Evolutionary conservation across 495 filamentous ascomycete genomes (phyloP), one percentile per base, ranked within the genome.

Genomic region (Arthonia radiata): DNA sequence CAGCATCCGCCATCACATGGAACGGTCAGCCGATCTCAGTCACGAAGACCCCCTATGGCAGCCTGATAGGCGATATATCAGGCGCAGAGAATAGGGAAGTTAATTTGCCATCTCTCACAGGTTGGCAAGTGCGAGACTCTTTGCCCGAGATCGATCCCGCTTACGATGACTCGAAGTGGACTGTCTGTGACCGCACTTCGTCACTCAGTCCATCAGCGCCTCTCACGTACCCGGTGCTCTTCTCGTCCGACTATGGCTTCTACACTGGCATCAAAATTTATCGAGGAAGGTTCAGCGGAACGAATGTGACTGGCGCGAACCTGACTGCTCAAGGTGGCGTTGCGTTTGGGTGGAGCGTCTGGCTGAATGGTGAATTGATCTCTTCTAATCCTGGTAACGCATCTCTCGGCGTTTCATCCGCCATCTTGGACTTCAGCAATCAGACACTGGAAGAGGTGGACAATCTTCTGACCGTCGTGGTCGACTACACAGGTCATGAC

Each of bases 401-500:
- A 12, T 23, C 29, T 8, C 23, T 31, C 0, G 18, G 27, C n/a
- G 25, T 34, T 3, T 37, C 36, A 2, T 42, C 41, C 29, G 14
- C 39, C 17, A 44, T 37, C 5, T 30, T 47, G 1, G 27, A 38
- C 14, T 44, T 47, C 36, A 15, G 18, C 5, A 43, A 40, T 18
- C 30, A 23, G 2, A 42, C 32, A 0, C 13, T 34, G 0, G 21
- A 32, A n/a, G 39, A 31, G 17, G 15, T 27, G 5, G 30, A 40
- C 4, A 44, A 47, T 27, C 28, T 45, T 4, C 32, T 47, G 4
- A 30, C 44, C 24, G 21, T 47, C 10, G 23, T 40, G 8, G 34
- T 39, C 31, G 43, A 47, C 27, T 37, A 47, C 35, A 47, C 31
- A 10, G 43, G 43, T 13, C 43, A 47, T 28, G 43, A 41, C 17